These are phyloP conservation scores for Catharanthus roseus DNA, from an alignment of 257 asterid species.

Conservation along the genomic window DNA sequence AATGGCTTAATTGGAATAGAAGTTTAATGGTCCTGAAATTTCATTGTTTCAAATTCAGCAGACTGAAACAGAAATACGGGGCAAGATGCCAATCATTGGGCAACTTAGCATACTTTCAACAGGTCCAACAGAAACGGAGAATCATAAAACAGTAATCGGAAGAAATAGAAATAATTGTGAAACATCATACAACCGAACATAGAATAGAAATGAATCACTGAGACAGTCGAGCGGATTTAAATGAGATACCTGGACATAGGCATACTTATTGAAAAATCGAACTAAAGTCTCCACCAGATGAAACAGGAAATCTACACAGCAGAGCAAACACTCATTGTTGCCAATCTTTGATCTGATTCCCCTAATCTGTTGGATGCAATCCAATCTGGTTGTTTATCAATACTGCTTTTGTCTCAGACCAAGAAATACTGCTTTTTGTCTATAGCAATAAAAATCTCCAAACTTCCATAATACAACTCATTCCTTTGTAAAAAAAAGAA, in stretches of 20 bases:
- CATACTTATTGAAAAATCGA: conserved; percentile 95
- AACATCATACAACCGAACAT: background rate
- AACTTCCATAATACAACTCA: conserved; percentile 10
- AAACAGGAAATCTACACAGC: conserved; percentile 90
- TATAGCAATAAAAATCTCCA: conserved; percentile 6
- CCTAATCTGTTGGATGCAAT: conserved; percentile 58
- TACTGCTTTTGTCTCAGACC: conserved; percentile 6
- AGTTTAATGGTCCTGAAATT: background rate
- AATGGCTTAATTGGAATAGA: background rate
- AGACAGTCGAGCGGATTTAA: background rate
- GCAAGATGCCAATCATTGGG: background rate
- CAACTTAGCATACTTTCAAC: background rate
- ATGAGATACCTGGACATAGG: conserved; percentile 85
- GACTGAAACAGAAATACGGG: no score
- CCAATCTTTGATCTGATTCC: conserved; percentile 98
- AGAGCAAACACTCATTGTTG: conserved; percentile 87
- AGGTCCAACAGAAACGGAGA: no score
- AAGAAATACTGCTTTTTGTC: no score
- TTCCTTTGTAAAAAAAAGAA: conserved; percentile 2
- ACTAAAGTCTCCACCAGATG: conserved; percentile 92
- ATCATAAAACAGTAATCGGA: background rate
- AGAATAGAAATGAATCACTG: background rate
- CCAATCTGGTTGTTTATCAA: conserved; percentile 15
- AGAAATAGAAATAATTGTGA: background rate
- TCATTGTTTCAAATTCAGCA: background rate